These are phyloP conservation scores for Bryopsis sp. DNA, from an alignment of 139 green algal genomes.

Conservation along the genomic window DNA sequence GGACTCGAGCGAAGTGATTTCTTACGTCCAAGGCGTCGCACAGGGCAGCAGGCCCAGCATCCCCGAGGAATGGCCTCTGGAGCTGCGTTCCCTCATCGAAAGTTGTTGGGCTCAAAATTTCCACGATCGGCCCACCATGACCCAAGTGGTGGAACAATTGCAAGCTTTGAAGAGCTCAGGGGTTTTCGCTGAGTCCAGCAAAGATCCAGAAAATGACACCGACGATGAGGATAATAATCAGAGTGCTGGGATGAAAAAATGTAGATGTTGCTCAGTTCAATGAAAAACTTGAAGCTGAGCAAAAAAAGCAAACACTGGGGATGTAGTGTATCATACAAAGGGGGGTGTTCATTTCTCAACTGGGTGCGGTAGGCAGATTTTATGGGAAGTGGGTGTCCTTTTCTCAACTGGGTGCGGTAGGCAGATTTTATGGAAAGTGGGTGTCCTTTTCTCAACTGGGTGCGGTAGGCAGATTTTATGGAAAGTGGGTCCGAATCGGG, in stretches of 20 bases:
- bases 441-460: no score
- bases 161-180: slow-evolving; percentile 20
- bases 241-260: no score
- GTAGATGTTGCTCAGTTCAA: neutral
- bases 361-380: no score
- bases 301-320: no score
- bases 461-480: no score
- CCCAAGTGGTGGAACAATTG: slow-evolving; percentile 23
- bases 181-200: neutral
- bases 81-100: slow-evolving; percentile 24
- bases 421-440: no score
- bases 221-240: no score
- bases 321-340: no score
- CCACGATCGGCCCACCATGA: slow-evolving; percentile 24
- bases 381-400: no score
- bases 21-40: slow-evolving; percentile 25
- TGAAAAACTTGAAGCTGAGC: neutral
- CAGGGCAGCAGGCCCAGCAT: slow-evolving; percentile 33
- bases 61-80: slow-evolving; percentile 24
- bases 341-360: no score
- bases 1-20: neutral
- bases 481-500: no score
- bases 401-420: no score
- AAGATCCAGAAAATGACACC: neutral
- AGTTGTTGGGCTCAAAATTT: slow-evolving; percentile 39